Base-by-base conservation (phyloP, 169 alveolate genomes). In the Ichthyophthirius multifiliis region DNA sequence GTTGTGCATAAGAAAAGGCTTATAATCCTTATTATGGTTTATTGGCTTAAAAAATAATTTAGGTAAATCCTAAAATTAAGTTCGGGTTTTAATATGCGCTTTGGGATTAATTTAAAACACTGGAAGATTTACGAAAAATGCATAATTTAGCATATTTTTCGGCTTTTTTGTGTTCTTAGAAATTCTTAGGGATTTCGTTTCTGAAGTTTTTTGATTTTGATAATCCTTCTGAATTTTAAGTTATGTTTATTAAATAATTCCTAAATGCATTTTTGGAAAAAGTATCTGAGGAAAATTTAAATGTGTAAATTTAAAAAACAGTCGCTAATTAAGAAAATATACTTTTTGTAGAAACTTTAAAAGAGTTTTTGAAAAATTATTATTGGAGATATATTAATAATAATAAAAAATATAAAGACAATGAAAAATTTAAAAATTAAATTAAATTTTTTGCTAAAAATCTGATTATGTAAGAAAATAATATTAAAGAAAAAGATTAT, bases 201-300 rank as follows among this genome's bases (percentile, higher is more conserved):
- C 71, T 55, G 13, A 55, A 55, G 31, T 55, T 55, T 23, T 55
- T 55, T 55, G 71, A 55, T 55, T 55, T 55, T 6, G 71, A 55
- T 15, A 55, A 55, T 15, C 71, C 31, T n/a, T 27, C 71, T 27
- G 71, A 55, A 27, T 55, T 55, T 55, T 12, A 45, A 45, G 6
- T 45, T 55, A 0, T 48, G 20, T 48, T 2, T 1, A 13, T n/a
- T 48, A 0, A n/a, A 27, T 4, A 48, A 18, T 48, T 18, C 39
- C 6, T 4, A 48, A 27, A 27, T 10, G 13, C 23, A 3, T 18
- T n/a, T 45, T 20, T 46, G 2, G 23, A 13, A 10, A 55, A 39
- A 39, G 31, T 55, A 55, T 55, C 71, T 55, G 20, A 55, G 31
- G 71, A 55, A 27, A 39, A 55, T 55, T 55, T 55, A 55, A 39